Evolutionary conservation across 2,329 filamentous ascomycete species (phyloP), one percentile per base, ranked within the genome.

Genomic region (Aspergillus quadricinctus): DNA sequence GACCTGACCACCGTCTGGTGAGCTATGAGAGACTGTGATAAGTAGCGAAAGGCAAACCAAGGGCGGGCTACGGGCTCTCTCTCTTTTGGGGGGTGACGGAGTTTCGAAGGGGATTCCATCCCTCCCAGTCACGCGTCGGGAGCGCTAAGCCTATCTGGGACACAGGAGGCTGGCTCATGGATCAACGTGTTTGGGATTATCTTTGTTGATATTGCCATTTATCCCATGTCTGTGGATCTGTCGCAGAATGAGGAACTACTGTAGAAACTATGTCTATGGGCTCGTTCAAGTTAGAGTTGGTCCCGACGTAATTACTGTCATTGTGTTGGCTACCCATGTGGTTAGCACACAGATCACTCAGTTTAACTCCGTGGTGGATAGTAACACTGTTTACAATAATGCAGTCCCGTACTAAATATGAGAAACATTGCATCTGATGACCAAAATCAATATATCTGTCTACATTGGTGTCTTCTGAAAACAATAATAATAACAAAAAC

Each of bases 41-140:
- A 53, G 48, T 31, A 45, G 25, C 29, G 43, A 37, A 41, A 52
- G 48, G 48, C 53, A 52, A 59, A 54, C 58, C 58, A 62, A 64
- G 60, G 61, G 58, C 53, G 55, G 60, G 57, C 51, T 53, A 55
- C 51, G 52, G 57, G 48, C 50, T 53, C 41, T 49, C 55, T 57
- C 46, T 14, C 27, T 52, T 54, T 58, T 52, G 60, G 58, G 61
- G 62, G 61, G 61, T 64, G 66, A 66, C 61, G 64, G 56, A 57
- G 56, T 61, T 65, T 61, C 56, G 61, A 65, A 67, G 64, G 66
- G 66, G 66, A 67, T 60, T 61, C 19, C 10, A 55, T 56, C 57
- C 57, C 67, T 65, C 59, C 61, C 57, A 61, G 70, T 74, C 71
- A 74, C 71, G 71, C 71, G 71, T 72, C 71, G 67, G 70, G 31